Conservation (phyloP, 129 eudicot species). For the Sambucus nigra region DNA sequence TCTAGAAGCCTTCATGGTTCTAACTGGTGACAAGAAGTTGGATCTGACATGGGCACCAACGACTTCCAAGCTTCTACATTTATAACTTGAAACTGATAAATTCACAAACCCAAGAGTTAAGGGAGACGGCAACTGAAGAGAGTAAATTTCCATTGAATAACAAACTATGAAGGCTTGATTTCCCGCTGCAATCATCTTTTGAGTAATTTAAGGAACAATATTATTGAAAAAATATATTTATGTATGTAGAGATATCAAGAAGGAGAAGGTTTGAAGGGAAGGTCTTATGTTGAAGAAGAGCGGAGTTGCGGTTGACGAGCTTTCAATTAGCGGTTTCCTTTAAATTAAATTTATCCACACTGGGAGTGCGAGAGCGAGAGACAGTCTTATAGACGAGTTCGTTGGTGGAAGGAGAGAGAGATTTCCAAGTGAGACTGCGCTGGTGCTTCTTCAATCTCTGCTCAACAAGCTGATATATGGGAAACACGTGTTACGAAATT, state of each 20-base stretch:
- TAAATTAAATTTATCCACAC: too few relatives aligned
- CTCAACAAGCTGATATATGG: too few relatives aligned
- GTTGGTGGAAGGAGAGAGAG: too few relatives aligned
- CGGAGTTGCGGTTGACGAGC: not conserved
- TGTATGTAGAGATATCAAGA: too few relatives aligned
- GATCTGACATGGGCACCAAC: conserved; percentile 13
- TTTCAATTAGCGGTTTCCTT: not conserved
- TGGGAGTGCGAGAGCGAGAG: not conserved
- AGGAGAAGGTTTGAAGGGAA: not conserved
- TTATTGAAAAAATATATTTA: not conserved
- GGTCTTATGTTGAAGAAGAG: too few relatives aligned
- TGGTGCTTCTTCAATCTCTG: too few relatives aligned
- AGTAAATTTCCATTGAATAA: conserved; percentile 2
- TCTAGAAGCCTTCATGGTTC: conserved; percentile 36
- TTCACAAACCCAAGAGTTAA: conserved; percentile 11
- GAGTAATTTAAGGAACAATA: too few relatives aligned
- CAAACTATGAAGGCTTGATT: not conserved
- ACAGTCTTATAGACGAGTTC: too few relatives aligned
- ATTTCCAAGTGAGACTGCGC: too few relatives aligned
- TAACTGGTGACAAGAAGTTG: conserved; percentile 38
- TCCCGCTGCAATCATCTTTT: conserved; percentile 14
- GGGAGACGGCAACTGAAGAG: conserved; percentile 1
- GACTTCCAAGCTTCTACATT: not conserved
- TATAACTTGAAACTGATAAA: not conserved
- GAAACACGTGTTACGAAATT: too few relatives aligned